Evolutionary conservation across 768 basidiomycete genomes (phyloP).

Genomic region (Fomitopsis pulvina): DNA sequence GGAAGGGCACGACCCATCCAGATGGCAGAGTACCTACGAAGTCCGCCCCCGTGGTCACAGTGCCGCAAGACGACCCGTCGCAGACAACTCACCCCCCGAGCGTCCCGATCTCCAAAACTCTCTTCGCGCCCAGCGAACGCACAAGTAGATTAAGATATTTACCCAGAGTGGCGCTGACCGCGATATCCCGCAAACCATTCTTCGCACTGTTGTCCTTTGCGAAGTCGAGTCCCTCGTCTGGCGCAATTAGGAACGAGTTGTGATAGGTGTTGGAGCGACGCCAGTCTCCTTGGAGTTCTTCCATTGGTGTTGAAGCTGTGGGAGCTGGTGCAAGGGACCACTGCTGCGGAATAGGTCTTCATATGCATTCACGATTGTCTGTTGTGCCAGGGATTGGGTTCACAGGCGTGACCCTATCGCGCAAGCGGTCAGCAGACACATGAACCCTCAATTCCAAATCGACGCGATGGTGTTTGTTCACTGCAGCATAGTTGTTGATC

Average conservation of each 20-base stretch:
- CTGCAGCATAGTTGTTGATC: too few species aligned
- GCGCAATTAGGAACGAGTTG: conserved; percentile 43
- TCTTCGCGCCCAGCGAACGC: conserved; percentile 44
- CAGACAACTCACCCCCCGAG: conserved; percentile 45
- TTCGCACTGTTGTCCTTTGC: conserved; percentile 33
- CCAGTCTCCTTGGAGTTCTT: conserved; percentile 34
- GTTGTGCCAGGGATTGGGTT: too few species aligned
- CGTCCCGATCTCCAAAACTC: conserved; percentile 60
- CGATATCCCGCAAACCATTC: conserved; percentile 43
- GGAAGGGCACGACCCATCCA: conserved; percentile 36
- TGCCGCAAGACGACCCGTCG: not conserved
- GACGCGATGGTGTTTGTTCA: too few species aligned
- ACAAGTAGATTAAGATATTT: conserved; percentile 51
- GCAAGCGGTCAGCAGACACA: too few species aligned
- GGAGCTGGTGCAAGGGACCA: too few species aligned
- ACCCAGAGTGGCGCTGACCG: conserved; percentile 47
- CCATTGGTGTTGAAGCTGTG: not conserved
- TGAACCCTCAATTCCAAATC: too few species aligned
- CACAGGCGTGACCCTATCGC: too few species aligned
- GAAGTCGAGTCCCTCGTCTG: conserved; percentile 37
- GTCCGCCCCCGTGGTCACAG: not conserved
- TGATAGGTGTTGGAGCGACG: conserved; percentile 47
- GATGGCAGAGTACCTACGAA: conserved; percentile 28
- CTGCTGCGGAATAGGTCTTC: too few species aligned
- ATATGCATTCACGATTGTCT: too few species aligned